These are phyloP conservation scores for Penicillium sp. DNA, from an alignment of 2,329 filamentous ascomycete genomes.

Conservation along the genomic window DNA sequence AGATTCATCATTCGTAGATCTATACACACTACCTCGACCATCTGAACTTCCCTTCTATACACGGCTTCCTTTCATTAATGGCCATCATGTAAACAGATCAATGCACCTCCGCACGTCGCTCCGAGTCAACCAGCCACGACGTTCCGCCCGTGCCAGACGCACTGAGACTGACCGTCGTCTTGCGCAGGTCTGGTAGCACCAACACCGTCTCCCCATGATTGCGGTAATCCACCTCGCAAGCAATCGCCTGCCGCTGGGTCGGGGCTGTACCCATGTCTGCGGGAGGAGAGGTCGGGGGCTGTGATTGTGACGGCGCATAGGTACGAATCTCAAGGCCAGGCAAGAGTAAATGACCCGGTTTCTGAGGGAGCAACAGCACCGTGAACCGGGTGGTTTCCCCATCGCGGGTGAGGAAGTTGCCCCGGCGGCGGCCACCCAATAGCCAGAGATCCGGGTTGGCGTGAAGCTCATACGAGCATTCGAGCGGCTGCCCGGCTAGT, in stretches of 20 bases:
- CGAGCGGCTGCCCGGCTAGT: constrained; percentile 56
- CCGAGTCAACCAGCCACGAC: constrained; percentile 68
- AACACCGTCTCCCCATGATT: constrained; percentile 78
- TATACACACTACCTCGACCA: constrained; percentile 12
- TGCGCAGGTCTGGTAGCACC: constrained; percentile 71
- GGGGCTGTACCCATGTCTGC: constrained; percentile 18
- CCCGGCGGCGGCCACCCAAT: constrained; percentile 78
- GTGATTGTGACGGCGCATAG: constrained; percentile 53
- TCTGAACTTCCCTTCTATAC: background rate
- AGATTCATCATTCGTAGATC: constrained; percentile 26
- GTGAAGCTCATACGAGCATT: constrained; percentile 83
- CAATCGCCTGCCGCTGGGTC: constrained; percentile 45
- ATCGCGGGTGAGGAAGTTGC: constrained; percentile 66
- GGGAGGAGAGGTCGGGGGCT: constrained; percentile 22
- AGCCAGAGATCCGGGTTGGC: constrained; percentile 79
- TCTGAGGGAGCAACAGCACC: constrained; percentile 78
- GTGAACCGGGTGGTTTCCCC: constrained; percentile 60
- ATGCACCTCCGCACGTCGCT: constrained; percentile 42
- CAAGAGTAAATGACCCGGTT: constrained; percentile 75
- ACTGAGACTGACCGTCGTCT: constrained; percentile 75
- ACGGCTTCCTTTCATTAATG: background rate
- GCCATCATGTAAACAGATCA: constrained; percentile 6
- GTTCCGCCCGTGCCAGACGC: constrained; percentile 65
- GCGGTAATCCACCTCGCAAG: constrained; percentile 78
- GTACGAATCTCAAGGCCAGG: constrained; percentile 77